Percentiles rank a stretch among this genome's conserved stretches.
Conservation (phyloP, 352 stramenopile species). For the Plasmopara muralis region DNA sequence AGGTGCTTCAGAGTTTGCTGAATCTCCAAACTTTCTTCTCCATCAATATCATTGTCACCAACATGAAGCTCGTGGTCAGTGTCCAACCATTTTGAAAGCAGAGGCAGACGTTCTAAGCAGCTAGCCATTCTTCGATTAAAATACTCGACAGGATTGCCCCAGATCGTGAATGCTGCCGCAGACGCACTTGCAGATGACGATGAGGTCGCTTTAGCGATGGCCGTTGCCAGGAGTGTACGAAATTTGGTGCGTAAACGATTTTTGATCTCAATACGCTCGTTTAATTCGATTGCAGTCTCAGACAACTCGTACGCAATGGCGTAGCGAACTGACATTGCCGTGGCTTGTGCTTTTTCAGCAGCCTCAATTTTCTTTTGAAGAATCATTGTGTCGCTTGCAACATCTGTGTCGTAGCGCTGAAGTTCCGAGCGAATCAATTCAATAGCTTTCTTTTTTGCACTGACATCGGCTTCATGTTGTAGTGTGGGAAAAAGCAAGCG, state of each 20-base stretch:
- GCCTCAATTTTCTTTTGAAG: slow-evolving; percentile 72
- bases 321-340: slow-evolving; percentile 44
- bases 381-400: slow-evolving; percentile 64
- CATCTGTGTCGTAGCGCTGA: slow-evolving; percentile 46
- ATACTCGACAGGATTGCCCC: slow-evolving; percentile 46
- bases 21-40: slow-evolving; percentile 45
- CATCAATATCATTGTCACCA: slow-evolving; percentile 26
- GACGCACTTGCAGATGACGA: slow-evolving; percentile 22
- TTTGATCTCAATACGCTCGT: slow-evolving; percentile 46
- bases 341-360: slow-evolving; percentile 50
- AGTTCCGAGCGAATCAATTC: slow-evolving; percentile 59
- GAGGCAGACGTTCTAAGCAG: slow-evolving; percentile 50
- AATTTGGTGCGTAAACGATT: slow-evolving; percentile 41
- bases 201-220: slow-evolving; percentile 44
- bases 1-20: slow-evolving; percentile 47
- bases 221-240: slow-evolving; percentile 31
- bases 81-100: slow-evolving; percentile 23
- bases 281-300: slow-evolving; percentile 53
- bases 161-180: slow-evolving; percentile 18
- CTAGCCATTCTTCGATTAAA: slow-evolving; percentile 51
- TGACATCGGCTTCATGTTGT: slow-evolving; percentile 27
- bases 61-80: slow-evolving; percentile 15
- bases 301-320: slow-evolving; percentile 53
- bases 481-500: slow-evolving; percentile 69
- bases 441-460: slow-evolving; percentile 35